A percentile compares a stretch with the other conserved stretches of the same genome.
These are phyloP conservation scores for Solanum sejunctum DNA, from an alignment of 257 asterid species.

Conservation along the genomic window DNA sequence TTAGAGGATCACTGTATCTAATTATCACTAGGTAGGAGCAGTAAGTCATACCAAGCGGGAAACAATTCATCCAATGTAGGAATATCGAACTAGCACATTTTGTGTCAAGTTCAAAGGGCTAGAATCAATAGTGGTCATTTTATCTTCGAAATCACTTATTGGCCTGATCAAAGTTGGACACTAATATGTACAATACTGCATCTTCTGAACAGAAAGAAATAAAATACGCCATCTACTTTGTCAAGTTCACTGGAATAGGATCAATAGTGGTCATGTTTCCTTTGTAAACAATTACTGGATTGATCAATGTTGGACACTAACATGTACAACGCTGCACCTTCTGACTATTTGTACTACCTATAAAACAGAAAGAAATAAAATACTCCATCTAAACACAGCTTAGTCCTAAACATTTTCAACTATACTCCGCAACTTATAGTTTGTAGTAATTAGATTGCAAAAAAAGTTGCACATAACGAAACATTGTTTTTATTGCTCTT, in stretches of 20 bases:
- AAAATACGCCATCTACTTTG: not conserved
- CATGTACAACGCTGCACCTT: not conserved
- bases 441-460: not conserved
- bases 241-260: not conserved
- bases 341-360: not conserved
- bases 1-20: not conserved
- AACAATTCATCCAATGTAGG: not conserved
- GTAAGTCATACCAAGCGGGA: not conserved
- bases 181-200: not conserved
- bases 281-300: not conserved
- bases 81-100: not conserved
- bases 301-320: not conserved
- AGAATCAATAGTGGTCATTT: not conserved
- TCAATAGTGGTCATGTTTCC: not conserved
- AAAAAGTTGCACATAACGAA: not conserved
- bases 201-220: not conserved
- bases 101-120: not conserved
- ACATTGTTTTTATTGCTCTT: not conserved
- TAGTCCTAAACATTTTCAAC: not conserved
- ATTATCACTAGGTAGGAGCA: not conserved
- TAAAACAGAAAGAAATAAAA: not conserved
- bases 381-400: not conserved
- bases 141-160: not conserved
- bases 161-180: not conserved
- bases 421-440: not conserved